These are phyloP conservation scores for Chrysosporium keratinophilum DNA, from an alignment of 2,329 filamentous ascomycete species.

Conservation along the genomic window DNA sequence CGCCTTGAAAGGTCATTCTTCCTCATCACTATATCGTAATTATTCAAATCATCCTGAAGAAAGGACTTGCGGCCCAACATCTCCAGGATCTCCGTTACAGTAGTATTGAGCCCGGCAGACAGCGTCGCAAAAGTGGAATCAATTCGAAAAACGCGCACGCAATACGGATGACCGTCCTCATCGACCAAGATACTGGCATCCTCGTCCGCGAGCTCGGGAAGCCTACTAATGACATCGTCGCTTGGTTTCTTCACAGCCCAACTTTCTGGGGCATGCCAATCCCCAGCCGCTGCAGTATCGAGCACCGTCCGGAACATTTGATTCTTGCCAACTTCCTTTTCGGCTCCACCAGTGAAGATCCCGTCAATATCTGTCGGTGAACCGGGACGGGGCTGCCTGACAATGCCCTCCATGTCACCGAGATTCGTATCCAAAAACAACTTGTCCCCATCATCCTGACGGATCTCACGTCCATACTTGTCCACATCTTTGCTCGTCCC, in stretches of 20 bases:
- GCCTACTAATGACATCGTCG: slow-evolving; percentile 28
- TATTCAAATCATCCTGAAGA: slow-evolving; percentile 76
- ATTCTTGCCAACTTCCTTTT: slow-evolving; percentile 18
- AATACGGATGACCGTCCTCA: slow-evolving; percentile 68
- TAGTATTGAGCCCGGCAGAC: slow-evolving; percentile 71
- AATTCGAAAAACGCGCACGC: slow-evolving; percentile 86
- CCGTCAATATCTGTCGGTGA: slow-evolving; percentile 53
- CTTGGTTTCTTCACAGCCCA: slow-evolving; percentile 72
- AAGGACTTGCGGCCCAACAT: slow-evolving; percentile 92
- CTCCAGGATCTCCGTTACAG: slow-evolving; percentile 75
- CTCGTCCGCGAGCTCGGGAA: slow-evolving; percentile 51
- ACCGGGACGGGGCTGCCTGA: slow-evolving; percentile 58
- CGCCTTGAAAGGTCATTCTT: slow-evolving; percentile 85
- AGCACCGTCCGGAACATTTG: slow-evolving; percentile 25
- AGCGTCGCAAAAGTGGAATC: slow-evolving; percentile 93
- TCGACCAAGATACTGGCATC: slow-evolving; percentile 60
- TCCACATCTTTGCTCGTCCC: slow-evolving; percentile 18
- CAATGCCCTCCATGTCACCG: slow-evolving; percentile 81
- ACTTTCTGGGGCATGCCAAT: slow-evolving; percentile 91
- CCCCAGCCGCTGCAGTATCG: slow-evolving; percentile 34
- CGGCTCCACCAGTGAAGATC: slow-evolving; percentile 29
- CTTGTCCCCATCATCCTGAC: slow-evolving; percentile 43
- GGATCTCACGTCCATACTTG: slow-evolving; percentile 32
- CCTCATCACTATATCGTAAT: slow-evolving; percentile 90
- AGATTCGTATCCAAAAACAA: slow-evolving; percentile 84